A percentile compares a stretch with the other conserved stretches of the same genome.
These are phyloP conservation scores for Dipodascus geniculatus DNA, from an alignment of 805 yeast species.

Conservation along the genomic window DNA sequence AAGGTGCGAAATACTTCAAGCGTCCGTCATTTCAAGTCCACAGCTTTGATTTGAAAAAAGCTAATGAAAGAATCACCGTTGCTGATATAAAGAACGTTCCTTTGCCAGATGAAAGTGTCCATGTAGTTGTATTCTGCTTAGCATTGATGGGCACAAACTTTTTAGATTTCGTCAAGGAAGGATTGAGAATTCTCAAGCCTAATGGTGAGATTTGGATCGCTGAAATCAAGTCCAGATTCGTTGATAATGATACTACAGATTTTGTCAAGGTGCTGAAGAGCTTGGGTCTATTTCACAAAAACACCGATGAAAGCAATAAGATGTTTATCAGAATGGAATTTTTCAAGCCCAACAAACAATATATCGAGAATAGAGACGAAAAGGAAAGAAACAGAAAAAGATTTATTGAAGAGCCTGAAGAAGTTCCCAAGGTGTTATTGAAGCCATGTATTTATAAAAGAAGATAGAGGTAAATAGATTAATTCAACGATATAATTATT, in stretches of 20 bases:
- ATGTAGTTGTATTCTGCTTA: slow-evolving; percentile 84
- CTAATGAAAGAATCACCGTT: slow-evolving; percentile 86
- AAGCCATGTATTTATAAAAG: slow-evolving; percentile 96
- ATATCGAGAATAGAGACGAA: slow-evolving; percentile 58
- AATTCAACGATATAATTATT: too few relatives aligned
- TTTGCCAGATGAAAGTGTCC: slow-evolving; percentile 61
- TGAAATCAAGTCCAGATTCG: slow-evolving; percentile 86
- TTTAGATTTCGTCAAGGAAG: slow-evolving; percentile 83
- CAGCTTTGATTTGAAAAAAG: slow-evolving; percentile 83
- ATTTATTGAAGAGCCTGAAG: slow-evolving; percentile 49
- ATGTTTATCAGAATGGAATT: slow-evolving; percentile 95
- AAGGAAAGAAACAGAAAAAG: slow-evolving; percentile 42
- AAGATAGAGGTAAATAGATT: slow-evolving; percentile 33
- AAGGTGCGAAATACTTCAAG: slow-evolving; percentile 21
- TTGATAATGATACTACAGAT: slow-evolving; percentile 44
- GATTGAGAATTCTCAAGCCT: slow-evolving; percentile 74
- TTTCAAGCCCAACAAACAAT: slow-evolving; percentile 61
- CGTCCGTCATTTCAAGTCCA: slow-evolving; percentile 46
- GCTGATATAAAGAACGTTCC: slow-evolving; percentile 94
- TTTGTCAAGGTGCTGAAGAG: slow-evolving; percentile 69
- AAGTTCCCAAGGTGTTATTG: slow-evolving; percentile 48
- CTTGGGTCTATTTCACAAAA: slow-evolving; percentile 77
- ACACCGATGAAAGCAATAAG: slow-evolving; percentile 75
- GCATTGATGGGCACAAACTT: slow-evolving; percentile 97
- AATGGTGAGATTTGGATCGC: slow-evolving; percentile 96